phyloP scores from a whole-genome alignment of 495 filamentous ascomycete genomes.

The Penicillium subrubescens region DNA sequence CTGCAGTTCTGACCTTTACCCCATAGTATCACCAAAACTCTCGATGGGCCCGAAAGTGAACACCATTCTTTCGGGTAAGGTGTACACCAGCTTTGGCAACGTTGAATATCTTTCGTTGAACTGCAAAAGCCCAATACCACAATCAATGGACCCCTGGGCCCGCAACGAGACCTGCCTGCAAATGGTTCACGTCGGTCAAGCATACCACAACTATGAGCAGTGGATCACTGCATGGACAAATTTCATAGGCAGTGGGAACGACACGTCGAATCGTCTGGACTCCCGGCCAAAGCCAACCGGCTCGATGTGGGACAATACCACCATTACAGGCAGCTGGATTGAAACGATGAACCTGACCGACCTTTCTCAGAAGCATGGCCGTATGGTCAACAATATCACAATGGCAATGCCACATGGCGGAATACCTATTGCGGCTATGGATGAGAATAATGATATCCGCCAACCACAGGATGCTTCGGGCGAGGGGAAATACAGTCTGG shows the following conservation, averaged over 20 bases:
- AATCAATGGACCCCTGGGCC: conserved; percentile 31
- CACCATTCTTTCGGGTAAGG: conserved; percentile 52
- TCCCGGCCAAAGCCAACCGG: conserved; percentile 55
- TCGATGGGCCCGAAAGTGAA: conserved; percentile 50
- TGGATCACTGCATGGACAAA: conserved; percentile 52
- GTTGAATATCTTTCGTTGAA: conserved; percentile 47
- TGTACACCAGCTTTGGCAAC: conserved; percentile 62
- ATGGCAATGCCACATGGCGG: conserved; percentile 74
- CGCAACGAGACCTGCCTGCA: conserved; percentile 59
- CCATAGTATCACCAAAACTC: conserved; percentile 63
- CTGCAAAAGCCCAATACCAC: conserved; percentile 62
- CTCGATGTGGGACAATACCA: conserved; percentile 66
- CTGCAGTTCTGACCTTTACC: neutral
- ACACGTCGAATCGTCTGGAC: conserved; percentile 36
- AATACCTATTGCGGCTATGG: conserved; percentile 59
- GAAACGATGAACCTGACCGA: conserved; percentile 47
- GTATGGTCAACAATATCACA: conserved; percentile 71
- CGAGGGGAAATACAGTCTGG: conserved; percentile 64
- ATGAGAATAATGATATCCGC: conserved; percentile 61
- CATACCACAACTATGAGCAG: conserved; percentile 55
- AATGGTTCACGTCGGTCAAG: conserved; percentile 64
- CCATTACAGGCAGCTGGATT: conserved; percentile 63
- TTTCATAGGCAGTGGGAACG: conserved; percentile 37
- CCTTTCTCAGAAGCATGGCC: conserved; percentile 43
- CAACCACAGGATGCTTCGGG: conserved; percentile 66